phyloP scores from a whole-genome alignment of 352 stramenopile species.

The Pythium brassicae region DNA sequence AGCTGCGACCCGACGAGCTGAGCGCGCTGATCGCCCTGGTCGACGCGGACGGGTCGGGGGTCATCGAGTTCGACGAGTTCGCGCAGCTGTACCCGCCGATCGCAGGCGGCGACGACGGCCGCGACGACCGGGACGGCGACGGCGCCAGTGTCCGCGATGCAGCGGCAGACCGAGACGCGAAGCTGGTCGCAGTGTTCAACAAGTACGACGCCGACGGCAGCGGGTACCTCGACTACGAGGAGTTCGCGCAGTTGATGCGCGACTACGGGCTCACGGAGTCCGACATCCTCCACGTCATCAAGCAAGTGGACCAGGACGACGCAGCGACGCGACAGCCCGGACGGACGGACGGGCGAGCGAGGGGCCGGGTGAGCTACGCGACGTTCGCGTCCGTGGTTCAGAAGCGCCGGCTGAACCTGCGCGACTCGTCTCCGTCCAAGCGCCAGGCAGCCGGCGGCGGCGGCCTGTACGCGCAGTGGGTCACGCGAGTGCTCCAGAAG shows the following conservation, averaged over 20 bases:
- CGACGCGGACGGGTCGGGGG: slow-evolving; percentile 36
- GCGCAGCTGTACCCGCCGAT: slow-evolving; percentile 13
- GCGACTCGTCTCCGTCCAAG: background rate
- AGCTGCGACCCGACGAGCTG: slow-evolving; percentile 40
- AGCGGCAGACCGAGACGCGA: slow-evolving; percentile 5
- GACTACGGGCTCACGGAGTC: slow-evolving; percentile 27
- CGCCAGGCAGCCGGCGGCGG: background rate
- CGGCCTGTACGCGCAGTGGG: slow-evolving; percentile 9
- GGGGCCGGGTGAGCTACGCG: slow-evolving; percentile 17
- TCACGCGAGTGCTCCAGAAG: slow-evolving; percentile 26
- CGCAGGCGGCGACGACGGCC: background rate
- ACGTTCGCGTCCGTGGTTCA: slow-evolving; percentile 19
- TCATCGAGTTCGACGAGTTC: slow-evolving; percentile 49
- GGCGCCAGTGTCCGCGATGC: background rate
- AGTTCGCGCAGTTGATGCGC: slow-evolving; percentile 29
- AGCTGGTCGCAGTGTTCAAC: slow-evolving; percentile 24
- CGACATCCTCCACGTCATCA: slow-evolving; percentile 23
- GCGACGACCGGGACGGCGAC: background rate
- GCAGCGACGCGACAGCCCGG: background rate
- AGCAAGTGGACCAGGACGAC: slow-evolving; percentile 23
- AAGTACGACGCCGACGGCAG: slow-evolving; percentile 35
- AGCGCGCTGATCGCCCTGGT: slow-evolving; percentile 29
- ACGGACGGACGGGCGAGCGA: background rate
- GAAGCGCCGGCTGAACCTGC: slow-evolving; percentile 18
- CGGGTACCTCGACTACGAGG: slow-evolving; percentile 25